Evolutionary conservation across 1,284 basidiomycete species (phyloP), one percentile per base, ranked within the genome.

Genomic region (Fomitopsis schrenkii): DNA sequence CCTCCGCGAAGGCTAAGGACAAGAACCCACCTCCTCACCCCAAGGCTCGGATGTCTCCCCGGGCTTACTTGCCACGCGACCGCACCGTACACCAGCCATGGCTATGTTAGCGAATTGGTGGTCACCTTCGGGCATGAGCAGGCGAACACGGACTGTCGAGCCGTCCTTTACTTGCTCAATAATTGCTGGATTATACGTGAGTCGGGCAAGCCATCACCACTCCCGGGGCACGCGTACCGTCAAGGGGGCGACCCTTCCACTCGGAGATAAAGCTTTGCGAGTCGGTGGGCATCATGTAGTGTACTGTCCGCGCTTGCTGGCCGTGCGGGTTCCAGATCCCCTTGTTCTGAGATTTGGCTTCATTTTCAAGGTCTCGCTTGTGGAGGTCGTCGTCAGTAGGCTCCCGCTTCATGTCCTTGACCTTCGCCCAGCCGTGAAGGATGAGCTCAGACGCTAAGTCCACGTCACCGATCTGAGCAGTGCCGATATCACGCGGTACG

Each of bases 101-200:
- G 90, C 80, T 63, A 95, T 81, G 71, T 93, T 95, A 72, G 89
- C 81, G 64, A 95, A 80, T 77, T 96, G 95, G 71, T 99, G 97
- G 62, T 92, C 88, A 26, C 87, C 88, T 53, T 94, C 87, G 38
- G 94, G 90, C 76, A 98, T 85, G 54, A 98, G 79, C 48, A 98
- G 83, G 57, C 97, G 88, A 57, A 93, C 87, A 36, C 96, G 91
- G 41, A 98, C 80, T 57, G 94, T 96, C 45, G 91, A 91, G 55
- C 96, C 97, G 73, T 99, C 96, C 58, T 93, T 86, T 59, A 98
- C 95, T 75, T 93, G 90, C 76, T 99, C 97, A 63, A 99, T 93
- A 64, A 97, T 85, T 58, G 91, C 94, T 94, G 63, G 4, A 40
- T 58, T n/a, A 10, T 57, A 45, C 60, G 48, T 48, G 6, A 22